Evolutionary conservation across 768 basidiomycete genomes (phyloP).

Genomic region (Clavaria fumosa): DNA sequence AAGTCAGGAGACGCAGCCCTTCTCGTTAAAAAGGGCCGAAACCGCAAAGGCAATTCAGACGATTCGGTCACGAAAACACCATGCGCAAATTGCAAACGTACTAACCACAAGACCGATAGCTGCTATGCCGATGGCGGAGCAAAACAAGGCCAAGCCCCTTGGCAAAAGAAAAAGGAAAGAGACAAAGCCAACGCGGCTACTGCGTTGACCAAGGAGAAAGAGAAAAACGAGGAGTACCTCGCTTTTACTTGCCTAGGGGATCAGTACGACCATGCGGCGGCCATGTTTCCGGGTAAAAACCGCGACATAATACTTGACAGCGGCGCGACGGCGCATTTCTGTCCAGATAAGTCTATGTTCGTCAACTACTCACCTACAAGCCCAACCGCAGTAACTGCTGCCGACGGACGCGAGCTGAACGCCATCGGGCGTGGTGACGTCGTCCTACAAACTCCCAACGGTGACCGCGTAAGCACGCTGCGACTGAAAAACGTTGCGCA

Average conservation of each 20-base stretch:
- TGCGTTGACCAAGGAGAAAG: not conserved
- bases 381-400: conserved; percentile 7
- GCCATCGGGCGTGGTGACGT: conserved; percentile 11
- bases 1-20: not conserved
- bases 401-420: conserved; percentile 8
- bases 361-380: conserved; percentile 7
- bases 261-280: not conserved
- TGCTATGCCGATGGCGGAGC: not conserved
- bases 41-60: not conserved
- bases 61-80: too few species aligned
- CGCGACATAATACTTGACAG: too few species aligned
- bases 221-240: not conserved
- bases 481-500: not conserved
- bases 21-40: not conserved
- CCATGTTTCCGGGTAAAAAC: too few species aligned
- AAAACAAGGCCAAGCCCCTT: not conserved
- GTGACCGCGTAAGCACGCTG: not conserved
- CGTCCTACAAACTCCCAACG: conserved; percentile 1
- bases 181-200: not conserved
- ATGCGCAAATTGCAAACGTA: not conserved
- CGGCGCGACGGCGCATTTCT: conserved; percentile 9
- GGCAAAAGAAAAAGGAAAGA: not conserved
- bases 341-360: conserved; percentile 8
- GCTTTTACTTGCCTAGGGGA: not conserved
- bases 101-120: not conserved